Base-by-base conservation (phyloP, 2,329 filamentous ascomycete genomes). In the Claviceps sp. region DNA sequence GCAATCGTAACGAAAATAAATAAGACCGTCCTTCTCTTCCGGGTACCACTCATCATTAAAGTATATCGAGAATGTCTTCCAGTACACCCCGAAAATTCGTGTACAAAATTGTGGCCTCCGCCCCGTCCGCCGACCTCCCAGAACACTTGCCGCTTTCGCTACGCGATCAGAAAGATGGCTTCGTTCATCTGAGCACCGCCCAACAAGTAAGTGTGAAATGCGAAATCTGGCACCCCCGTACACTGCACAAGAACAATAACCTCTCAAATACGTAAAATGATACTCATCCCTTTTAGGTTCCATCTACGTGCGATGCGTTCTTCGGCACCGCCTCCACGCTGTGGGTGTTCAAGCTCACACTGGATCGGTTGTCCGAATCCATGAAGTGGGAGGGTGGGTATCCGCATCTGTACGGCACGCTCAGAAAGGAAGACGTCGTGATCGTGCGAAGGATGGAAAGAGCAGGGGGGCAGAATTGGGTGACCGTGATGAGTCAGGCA, bases 41-140 rank as follows among this genome's bases (percentile, higher is more conserved):
- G 10, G 30, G 30, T 11, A 34, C 30, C 30, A 34, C 30, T 34
- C 30, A 34, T 34, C 30, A 34, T 34, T 34, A 4, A 11, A 34
- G 4, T 11, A 11, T 34, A 34, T 34, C 30, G 10, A 50, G 14
- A 39, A 53, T 55, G 53, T 48, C 53, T 4, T 41, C 48, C 44
- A 41, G 34, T 10, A 40, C 66, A 67, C 54, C 72, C 63, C 49
- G 56, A 4, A 53, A 58, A 60, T 77, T 69, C 56, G 66, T 83
- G 56, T 83, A 82, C 72, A 83, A 84, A 60, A 83, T 84, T 60
- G 65, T 80, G 40, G 73, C 77, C 30, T 57, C 64, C 22, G 70
- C 73, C 24, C 78, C 80, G 34, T 73, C 73, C 7, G 65, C 70
- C 22, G 76, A 77, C 2, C 68, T 82, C 39, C 80, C 80, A 3